A percentile compares a stretch with the other conserved stretches of the same genome.
These are phyloP conservation scores for Galerina sulciceps DNA, from an alignment of 768 basidiomycete genomes.

Conservation along the genomic window DNA sequence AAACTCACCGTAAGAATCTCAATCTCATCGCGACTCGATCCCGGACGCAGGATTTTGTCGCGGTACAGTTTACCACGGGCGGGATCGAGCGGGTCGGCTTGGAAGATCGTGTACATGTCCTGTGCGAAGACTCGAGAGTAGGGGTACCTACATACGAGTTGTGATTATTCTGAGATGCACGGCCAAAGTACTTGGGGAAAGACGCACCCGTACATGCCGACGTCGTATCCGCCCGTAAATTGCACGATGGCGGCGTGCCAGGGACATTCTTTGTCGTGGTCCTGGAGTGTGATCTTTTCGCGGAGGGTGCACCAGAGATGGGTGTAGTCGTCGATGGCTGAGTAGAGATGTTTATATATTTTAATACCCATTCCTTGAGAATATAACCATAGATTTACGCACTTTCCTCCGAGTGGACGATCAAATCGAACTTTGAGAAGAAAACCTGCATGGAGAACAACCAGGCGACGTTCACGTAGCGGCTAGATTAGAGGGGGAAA, in stretches of 20 bases:
- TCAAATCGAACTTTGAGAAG: conserved; percentile 80
- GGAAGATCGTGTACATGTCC: conserved; percentile 75
- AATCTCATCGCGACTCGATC: conserved; percentile 80
- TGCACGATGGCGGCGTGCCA: conserved; percentile 82
- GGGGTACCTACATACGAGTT: conserved; percentile 50
- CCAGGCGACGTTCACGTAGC: conserved; percentile 81
- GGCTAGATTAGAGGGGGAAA: conserved; percentile 35
- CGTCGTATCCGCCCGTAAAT: conserved; percentile 74
- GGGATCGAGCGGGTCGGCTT: conserved; percentile 74
- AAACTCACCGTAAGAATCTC: conserved; percentile 77
- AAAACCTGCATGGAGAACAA: conserved; percentile 85
- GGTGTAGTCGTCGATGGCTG: conserved; percentile 75
- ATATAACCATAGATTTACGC: background rate
- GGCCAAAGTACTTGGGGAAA: background rate
- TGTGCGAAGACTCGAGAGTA: conserved; percentile 72
- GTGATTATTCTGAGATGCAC: background rate
- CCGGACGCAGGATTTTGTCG: conserved; percentile 72
- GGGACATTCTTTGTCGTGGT: conserved; percentile 58
- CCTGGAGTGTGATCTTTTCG: conserved; percentile 70
- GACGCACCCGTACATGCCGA: conserved; percentile 63
- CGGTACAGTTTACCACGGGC: conserved; percentile 70
- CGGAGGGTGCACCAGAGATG: conserved; percentile 78
- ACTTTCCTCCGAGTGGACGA: conserved; percentile 75
- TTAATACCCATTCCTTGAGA: background rate
- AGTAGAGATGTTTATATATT: background rate